A percentile compares a stretch with the other conserved stretches of the same genome.
Evolutionary conservation across 352 stramenopile genomes (phyloP).

Genomic region (Pythium biforme): DNA sequence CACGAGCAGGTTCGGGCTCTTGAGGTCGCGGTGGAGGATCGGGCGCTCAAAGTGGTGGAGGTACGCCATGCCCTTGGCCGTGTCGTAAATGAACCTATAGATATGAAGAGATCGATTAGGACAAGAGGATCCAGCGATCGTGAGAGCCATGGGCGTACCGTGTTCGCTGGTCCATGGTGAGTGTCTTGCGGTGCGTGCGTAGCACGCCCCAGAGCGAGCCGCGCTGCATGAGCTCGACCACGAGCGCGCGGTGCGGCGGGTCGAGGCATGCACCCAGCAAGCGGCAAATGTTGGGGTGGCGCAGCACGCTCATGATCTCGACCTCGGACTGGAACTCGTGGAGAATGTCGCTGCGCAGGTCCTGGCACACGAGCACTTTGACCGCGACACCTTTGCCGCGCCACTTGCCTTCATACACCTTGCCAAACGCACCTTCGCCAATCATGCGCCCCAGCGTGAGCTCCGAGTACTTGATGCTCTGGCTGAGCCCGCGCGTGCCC

Average conservation of each 20-base stretch:
- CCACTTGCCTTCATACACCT: constrained; percentile 71
- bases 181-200: constrained; percentile 52
- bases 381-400: constrained; percentile 61
- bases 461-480: constrained; percentile 64
- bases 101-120: not conserved
- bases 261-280: constrained; percentile 93
- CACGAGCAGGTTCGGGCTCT: constrained; percentile 82
- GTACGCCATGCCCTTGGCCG: constrained; percentile 82
- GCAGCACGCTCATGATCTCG: constrained; percentile 82
- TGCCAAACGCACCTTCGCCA: constrained; percentile 64
- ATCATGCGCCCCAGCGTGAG: constrained; percentile 62
- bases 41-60: constrained; percentile 79
- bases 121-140: not conserved
- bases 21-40: constrained; percentile 85
- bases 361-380: constrained; percentile 68
- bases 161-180: constrained; percentile 54
- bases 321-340: constrained; percentile 70
- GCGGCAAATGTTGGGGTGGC: constrained; percentile 95
- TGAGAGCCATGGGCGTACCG: constrained; percentile 9
- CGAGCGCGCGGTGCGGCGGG: constrained; percentile 91
- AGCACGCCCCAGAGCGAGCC: constrained; percentile 93
- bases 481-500: constrained; percentile 30
- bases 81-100: constrained; percentile 69
- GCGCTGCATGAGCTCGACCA: constrained; percentile 91
- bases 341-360: constrained; percentile 58